Conservation (phyloP, 2,329 filamentous ascomycete genomes). For the Alternaria angustiovoidea region DNA sequence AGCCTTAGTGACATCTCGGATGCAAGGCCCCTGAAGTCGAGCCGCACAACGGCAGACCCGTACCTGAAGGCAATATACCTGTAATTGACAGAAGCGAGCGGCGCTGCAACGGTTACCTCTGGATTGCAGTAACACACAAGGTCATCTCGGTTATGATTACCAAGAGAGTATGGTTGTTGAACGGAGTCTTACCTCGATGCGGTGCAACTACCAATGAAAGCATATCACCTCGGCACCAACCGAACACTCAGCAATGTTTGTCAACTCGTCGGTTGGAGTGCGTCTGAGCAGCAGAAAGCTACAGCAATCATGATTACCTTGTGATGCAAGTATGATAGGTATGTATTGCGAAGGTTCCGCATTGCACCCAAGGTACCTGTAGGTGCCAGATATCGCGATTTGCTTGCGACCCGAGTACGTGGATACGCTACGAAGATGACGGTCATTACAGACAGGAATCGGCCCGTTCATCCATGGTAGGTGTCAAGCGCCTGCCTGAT, state of each 20-base stretch:
- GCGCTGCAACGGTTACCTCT: conserved; percentile 7
- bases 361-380: conserved; percentile 7
- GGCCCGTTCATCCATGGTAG: conserved; percentile 26
- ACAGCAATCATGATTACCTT: conserved; percentile 7
- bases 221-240: neutral
- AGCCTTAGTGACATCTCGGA: conserved; percentile 12
- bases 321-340: conserved; percentile 4
- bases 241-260: conserved; percentile 5
- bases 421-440: conserved; percentile 18
- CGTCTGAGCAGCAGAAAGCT: neutral
- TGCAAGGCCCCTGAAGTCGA: conserved; percentile 13
- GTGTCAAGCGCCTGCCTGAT: conserved; percentile 24
- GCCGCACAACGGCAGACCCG: conserved; percentile 10
- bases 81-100: conserved; percentile 11
- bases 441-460: conserved; percentile 18
- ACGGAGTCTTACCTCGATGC: conserved; percentile 3
- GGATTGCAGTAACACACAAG: conserved; percentile 8
- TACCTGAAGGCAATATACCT: conserved; percentile 10
- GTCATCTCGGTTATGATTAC: conserved; percentile 10
- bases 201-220: conserved; percentile 6
- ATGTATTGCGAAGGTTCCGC: conserved; percentile 10
- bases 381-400: conserved; percentile 5
- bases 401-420: conserved; percentile 9
- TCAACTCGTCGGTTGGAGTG: neutral
- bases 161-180: conserved; percentile 3